Base-by-base conservation (phyloP, 1,139 yeast genomes). In the Wickerhamomyces sp. region DNA sequence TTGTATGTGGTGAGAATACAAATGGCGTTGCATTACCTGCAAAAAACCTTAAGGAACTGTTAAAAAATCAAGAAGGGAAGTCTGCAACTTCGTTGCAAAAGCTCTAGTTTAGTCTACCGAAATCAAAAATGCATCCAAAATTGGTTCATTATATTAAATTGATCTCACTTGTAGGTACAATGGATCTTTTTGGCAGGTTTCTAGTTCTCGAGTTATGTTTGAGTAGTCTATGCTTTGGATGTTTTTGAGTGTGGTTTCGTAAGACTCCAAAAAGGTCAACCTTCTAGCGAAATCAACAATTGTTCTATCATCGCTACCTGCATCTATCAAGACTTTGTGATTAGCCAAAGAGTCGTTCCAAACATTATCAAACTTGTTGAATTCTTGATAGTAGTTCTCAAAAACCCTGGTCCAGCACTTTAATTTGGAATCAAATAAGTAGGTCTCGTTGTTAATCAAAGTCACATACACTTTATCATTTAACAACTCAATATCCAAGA, bases 1-100 rank as follows among this genome's bases (percentile, higher is more conserved):
- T 62, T 35, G 66, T 80, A 4, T 83, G 93, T 52, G 69, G 68
- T 12, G 54, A 62, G 30, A 78, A 78, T 26, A 78, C 85, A 0
- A 62, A 71, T 27, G 86, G 87, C 0, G 65, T 70, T 4, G 67
- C 66, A 28, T 47, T 54, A 25, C 72, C 66, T 3, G 64, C 63
- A 37, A 42, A 55, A 43, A 44, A 54, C 27, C 27, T 55, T 28
- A 39, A 39, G 14, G 39, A 61, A 13, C 41, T 61, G 9, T 33
- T 52, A 20, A 15, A 31, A 15, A 18, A 20, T 4, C 16, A 17
- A 28, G 31, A 20, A 14, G n/a, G 17, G 15, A 15, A 18, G 5
- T 19, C 22, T 13, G n/a, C n/a, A n/a, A n/a, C n/a, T n/a, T n/a
- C n/a, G n/a, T n/a, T n/a, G n/a, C n/a, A n/a, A n/a, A n/a, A n/a